Base-by-base conservation (phyloP, 306 rosid genomes). In the Inga oerstediana region DNA sequence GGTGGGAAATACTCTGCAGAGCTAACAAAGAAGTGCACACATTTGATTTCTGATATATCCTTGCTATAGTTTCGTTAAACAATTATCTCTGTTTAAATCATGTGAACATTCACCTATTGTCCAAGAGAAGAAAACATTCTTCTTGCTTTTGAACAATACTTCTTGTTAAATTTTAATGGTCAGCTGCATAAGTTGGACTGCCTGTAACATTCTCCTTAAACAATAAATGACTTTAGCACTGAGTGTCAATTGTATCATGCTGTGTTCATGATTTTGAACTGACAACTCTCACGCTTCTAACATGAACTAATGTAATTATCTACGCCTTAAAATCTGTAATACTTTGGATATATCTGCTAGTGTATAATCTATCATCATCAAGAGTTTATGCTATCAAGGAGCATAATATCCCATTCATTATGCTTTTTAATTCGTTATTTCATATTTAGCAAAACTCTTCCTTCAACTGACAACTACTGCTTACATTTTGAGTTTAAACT, bases 41-140 rank as follows among this genome's bases (percentile, higher is more conserved):
- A 94, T 85, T 90, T 96, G 89, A 96, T 96, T 86, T 92, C 90
- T 79, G 91, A 85, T 77, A 96, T 96, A 96, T 96, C 99, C 99
- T 96, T 92, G 79, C 72, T 51, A 49, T 45, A 54, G 75, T 74
- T 88, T 27, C 58, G 77, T 74, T 69, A 72, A 80, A 81, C 79
- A 43, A 81, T 24, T 22, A 37, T 69, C 75, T 77, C 80, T 69
- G 54, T 51, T 70, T 86, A 54, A 39, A 81, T 83, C 44, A 61
- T 65, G 58, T 71, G 77, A 46, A 76, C 82, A 43, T 35, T 85
- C 52, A 58, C 68, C 73, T 73, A 35, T 68, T 62, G 65, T 48
- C 77, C 46, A 44, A 62, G 69, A 41, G 45, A 16, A 61, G 35
- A 22, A 61, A 24, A 66, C 37, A 58, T 24, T 19, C 70, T 78